Conservation (phyloP, 1,284 basidiomycete genomes). For the Trichosporon faecale region DNA sequence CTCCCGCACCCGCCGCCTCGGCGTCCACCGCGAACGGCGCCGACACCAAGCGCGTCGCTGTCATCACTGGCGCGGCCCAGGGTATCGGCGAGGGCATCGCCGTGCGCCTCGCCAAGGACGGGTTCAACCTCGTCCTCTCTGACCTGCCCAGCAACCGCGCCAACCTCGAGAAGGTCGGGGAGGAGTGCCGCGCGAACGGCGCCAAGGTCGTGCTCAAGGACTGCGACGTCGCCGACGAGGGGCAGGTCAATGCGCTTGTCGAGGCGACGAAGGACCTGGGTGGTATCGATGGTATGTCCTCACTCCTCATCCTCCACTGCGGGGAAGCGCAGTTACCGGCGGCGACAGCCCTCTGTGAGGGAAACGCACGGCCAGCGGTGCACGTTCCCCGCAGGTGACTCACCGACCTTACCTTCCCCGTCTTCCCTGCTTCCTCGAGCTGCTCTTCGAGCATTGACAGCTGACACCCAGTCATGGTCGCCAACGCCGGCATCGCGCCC, state of each 20-base stretch:
- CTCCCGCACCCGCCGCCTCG: not conserved
- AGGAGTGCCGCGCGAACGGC: conserved; percentile 24
- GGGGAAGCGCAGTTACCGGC: too few relatives aligned
- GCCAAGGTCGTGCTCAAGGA: conserved; percentile 36
- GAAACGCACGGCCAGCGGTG: not conserved
- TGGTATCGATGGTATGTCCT: conserved; percentile 36
- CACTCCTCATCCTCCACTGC: not conserved
- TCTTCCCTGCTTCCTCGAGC: too few relatives aligned
- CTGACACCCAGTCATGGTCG: conserved; percentile 45
- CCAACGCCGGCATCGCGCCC: conserved; percentile 53
- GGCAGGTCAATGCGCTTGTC: conserved; percentile 38
- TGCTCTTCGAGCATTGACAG: not conserved
- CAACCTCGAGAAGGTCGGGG: conserved; percentile 38
- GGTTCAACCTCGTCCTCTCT: conserved; percentile 52
- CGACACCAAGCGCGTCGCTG: conserved; percentile 36
- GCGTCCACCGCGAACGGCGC: not conserved
- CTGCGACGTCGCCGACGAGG: conserved; percentile 45
- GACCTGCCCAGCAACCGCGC: conserved; percentile 31
- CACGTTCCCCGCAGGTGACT: not conserved
- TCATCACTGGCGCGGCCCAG: conserved; percentile 54
- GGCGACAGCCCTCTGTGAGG: too few relatives aligned
- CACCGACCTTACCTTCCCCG: not conserved
- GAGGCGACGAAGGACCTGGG: conserved; percentile 46
- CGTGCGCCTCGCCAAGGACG: conserved; percentile 53
- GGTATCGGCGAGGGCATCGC: conserved; percentile 56